phyloP scores from a whole-genome alignment of 1,139 yeast species.

The Sugiyamaella grinbergsii region DNA sequence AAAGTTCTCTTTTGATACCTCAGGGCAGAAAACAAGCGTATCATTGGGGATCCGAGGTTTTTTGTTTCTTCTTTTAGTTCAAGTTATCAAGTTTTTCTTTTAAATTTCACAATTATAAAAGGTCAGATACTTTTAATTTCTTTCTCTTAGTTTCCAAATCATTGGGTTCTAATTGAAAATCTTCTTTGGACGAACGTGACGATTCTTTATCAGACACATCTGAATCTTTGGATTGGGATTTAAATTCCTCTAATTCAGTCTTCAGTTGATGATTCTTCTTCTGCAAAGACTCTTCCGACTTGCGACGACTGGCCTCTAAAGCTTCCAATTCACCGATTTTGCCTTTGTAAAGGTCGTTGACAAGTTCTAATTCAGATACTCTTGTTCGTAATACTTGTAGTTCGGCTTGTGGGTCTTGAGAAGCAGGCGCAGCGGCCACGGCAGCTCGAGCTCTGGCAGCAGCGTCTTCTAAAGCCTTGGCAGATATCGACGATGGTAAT shows the following conservation, averaged over 20 bases:
- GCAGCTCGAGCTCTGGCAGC: constrained; percentile 32
- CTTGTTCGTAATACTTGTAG: constrained; percentile 56
- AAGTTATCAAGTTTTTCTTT: not conserved
- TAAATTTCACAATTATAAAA: constrained; percentile 11
- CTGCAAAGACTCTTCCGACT: constrained; percentile 27
- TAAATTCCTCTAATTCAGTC: constrained; percentile 17
- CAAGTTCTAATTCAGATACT: constrained; percentile 85
- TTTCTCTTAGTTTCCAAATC: constrained; percentile 18
- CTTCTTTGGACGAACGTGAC: not conserved
- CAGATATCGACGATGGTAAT: constrained; percentile 34
- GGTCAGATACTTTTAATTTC: constrained; percentile 22
- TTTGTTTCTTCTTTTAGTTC: not conserved
- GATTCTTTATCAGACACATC: constrained; percentile 3
- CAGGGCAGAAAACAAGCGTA: too few species aligned
- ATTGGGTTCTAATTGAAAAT: not conserved
- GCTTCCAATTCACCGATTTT: constrained; percentile 77
- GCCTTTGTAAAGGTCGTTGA: constrained; percentile 80
- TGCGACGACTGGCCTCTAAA: constrained; percentile 28
- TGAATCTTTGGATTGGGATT: constrained; percentile 5
- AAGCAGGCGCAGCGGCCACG: constrained; percentile 33
- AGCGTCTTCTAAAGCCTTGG: constrained; percentile 26
- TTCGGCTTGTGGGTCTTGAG: constrained; percentile 36
- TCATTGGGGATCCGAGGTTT: too few species aligned
- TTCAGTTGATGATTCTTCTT: constrained; percentile 22
- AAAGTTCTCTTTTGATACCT: too few species aligned